These are phyloP conservation scores for Fusarium neocosmosporiellum DNA, from an alignment of 2,329 filamentous ascomycete species.

Conservation along the genomic window DNA sequence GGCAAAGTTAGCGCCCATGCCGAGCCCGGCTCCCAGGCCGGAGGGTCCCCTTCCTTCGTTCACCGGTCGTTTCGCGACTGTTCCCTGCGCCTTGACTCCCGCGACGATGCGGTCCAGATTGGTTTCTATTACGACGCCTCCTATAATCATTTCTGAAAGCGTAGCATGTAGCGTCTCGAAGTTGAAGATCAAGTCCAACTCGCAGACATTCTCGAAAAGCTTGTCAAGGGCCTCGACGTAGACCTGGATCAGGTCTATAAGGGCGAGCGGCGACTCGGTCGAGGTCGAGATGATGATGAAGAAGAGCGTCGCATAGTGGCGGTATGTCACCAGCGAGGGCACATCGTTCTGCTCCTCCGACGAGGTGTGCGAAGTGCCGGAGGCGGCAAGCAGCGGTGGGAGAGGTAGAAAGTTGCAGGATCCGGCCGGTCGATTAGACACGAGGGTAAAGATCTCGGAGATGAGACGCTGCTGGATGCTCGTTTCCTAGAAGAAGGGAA, in stretches of 20 bases:
- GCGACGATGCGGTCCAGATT: conserved; percentile 88
- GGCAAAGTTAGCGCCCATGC: conserved; percentile 69
- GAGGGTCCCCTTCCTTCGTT: conserved; percentile 69
- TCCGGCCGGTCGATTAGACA: conserved; percentile 88
- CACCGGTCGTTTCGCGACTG: conserved; percentile 81
- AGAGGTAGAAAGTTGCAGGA: conserved; percentile 97
- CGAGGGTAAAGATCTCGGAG: conserved; percentile 95
- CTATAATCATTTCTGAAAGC: conserved; percentile 93
- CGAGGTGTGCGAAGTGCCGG: conserved; percentile 71
- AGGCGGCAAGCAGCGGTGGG: conserved; percentile 71
- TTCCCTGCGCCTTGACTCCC: conserved; percentile 81
- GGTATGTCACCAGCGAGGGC: conserved; percentile 95
- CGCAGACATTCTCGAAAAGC: conserved; percentile 98
- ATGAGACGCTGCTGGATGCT: conserved; percentile 97
- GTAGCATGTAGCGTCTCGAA: conserved; percentile 96
- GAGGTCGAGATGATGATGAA: conserved; percentile 98
- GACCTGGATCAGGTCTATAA: conserved; percentile 97
- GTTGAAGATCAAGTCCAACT: conserved; percentile 98
- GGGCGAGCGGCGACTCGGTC: conserved; percentile 92
- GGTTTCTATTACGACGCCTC: conserved; percentile 94
- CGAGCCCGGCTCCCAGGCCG: conserved; percentile 61
- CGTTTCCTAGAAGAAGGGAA: conserved; percentile 76
- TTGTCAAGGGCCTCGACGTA: conserved; percentile 96
- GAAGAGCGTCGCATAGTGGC: conserved; percentile 97
- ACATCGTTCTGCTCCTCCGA: conserved; percentile 84